Evolutionary conservation across 2,329 filamentous ascomycete species (phyloP).

Genomic region (Botrytis tulipae): DNA sequence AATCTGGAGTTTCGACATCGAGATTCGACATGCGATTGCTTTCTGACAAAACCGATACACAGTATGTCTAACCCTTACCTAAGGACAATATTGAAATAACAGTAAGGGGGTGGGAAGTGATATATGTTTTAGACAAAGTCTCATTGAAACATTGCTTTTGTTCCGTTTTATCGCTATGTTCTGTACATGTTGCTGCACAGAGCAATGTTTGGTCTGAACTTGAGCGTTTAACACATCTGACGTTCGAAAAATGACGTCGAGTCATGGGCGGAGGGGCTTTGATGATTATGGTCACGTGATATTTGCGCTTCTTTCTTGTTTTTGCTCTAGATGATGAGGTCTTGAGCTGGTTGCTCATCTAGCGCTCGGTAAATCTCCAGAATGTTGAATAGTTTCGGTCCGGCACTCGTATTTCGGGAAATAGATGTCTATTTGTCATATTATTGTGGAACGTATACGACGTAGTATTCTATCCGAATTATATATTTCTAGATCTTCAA

Average conservation of each 20-base stretch:
- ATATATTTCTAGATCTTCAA: not conserved
- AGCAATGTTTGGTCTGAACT: not conserved
- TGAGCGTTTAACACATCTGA: not conserved
- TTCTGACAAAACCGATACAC: not conserved
- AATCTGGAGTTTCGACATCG: not conserved
- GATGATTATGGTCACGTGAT: not conserved
- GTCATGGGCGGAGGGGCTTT: not conserved
- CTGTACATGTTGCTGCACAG: not conserved
- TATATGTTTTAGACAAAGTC: not conserved
- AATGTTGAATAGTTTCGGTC: too few species aligned
- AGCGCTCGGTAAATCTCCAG: not conserved
- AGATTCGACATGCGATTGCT: not conserved
- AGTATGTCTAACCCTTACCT: not conserved
- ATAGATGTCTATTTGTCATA: not conserved
- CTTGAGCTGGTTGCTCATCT: not conserved
- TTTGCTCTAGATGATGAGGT: too few species aligned
- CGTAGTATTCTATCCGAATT: not conserved
- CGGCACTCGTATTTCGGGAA: not conserved
- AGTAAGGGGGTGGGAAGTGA: not conserved
- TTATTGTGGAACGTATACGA: not conserved
- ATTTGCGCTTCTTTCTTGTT: not conserved
- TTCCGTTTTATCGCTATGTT: not conserved
- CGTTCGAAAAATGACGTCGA: not conserved
- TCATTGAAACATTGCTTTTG: not conserved
- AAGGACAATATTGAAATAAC: not conserved